These are phyloP conservation scores for Rhynchospora tenuis DNA, from an alignment of 176 grass and related monocot species.

Conservation along the genomic window DNA sequence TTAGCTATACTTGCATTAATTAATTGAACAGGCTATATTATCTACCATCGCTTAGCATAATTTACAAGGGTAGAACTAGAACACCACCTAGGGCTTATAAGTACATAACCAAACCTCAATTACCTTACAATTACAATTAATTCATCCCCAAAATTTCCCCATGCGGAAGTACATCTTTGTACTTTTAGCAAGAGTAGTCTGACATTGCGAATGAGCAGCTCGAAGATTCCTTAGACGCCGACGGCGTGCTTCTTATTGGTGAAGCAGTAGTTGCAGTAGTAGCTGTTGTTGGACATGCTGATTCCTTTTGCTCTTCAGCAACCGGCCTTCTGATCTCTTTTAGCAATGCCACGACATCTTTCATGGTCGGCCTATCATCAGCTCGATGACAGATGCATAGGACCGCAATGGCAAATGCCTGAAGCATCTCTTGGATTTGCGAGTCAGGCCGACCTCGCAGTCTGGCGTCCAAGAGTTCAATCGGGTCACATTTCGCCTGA, in stretches of 20 bases:
- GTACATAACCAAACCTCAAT: conserved; percentile 33
- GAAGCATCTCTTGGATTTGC: conserved; percentile 79
- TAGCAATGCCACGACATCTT: conserved; percentile 69
- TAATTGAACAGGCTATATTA: conserved; percentile 25
- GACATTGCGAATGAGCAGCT: conserved; percentile 90
- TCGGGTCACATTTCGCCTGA: conserved; percentile 33
- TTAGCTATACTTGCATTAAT: conserved; percentile 2
- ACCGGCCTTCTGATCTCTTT: conserved; percentile 60
- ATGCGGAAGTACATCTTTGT: conserved; percentile 9
- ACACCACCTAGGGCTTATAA: conserved; percentile 21
- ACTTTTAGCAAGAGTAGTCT: conserved; percentile 57
- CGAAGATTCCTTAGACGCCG: conserved; percentile 46
- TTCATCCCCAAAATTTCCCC: conserved; percentile 23
- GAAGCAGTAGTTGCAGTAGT: conserved; percentile 1
- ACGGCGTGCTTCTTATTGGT: conserved; percentile 19
- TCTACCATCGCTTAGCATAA: conserved; percentile 23
- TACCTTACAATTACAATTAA: conserved; percentile 26
- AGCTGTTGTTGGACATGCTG: neutral
- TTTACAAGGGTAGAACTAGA: conserved; percentile 43
- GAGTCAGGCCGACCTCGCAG: conserved; percentile 54
- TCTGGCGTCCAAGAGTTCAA: conserved; percentile 62
- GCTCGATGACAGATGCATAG: conserved; percentile 64
- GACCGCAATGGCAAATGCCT: conserved; percentile 54
- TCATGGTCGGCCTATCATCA: conserved; percentile 77
- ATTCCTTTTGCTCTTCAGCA: conserved; percentile 35